Conservation (phyloP, 352 stramenopile genomes). For the Globisporangium solare region DNA sequence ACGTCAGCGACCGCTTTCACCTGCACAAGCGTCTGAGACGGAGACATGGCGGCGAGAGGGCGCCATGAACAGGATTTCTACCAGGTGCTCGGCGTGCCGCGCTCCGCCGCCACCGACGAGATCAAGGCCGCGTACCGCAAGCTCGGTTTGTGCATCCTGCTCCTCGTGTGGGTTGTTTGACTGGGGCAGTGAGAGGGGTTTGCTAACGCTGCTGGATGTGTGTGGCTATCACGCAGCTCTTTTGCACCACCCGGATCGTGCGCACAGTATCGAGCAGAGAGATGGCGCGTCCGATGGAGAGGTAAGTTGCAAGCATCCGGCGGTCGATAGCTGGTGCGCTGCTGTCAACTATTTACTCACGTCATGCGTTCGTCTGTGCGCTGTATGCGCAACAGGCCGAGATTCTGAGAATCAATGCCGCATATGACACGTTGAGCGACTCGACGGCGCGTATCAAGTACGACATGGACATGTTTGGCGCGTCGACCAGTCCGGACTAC, state of each 20-base stretch:
- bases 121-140: conserved; percentile 79
- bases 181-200: no score
- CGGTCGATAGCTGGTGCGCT: neutral
- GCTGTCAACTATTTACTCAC: neutral
- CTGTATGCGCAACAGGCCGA: conserved; percentile 17
- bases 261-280: conserved; percentile 23
- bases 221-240: conserved; percentile 28
- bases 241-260: conserved; percentile 68
- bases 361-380: neutral
- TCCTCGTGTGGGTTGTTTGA: neutral
- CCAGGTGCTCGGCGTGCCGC: conserved; percentile 56
- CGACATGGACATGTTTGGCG: conserved; percentile 66
- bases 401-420: conserved; percentile 68
- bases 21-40: neutral
- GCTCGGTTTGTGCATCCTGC: conserved; percentile 22
- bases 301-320: conserved; percentile 8
- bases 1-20: neutral
- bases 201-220: neutral
- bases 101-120: conserved; percentile 54
- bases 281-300: conserved; percentile 26
- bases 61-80: conserved; percentile 38
- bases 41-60: conserved; percentile 11
- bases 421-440: conserved; percentile 68
- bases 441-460: conserved; percentile 46
- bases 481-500: conserved; percentile 36